Percentiles rank a stretch among this genome's conserved stretches.
Conservation (phyloP, 371 early-diverging fungal genomes). For the Dichotomocladium elegans region DNA sequence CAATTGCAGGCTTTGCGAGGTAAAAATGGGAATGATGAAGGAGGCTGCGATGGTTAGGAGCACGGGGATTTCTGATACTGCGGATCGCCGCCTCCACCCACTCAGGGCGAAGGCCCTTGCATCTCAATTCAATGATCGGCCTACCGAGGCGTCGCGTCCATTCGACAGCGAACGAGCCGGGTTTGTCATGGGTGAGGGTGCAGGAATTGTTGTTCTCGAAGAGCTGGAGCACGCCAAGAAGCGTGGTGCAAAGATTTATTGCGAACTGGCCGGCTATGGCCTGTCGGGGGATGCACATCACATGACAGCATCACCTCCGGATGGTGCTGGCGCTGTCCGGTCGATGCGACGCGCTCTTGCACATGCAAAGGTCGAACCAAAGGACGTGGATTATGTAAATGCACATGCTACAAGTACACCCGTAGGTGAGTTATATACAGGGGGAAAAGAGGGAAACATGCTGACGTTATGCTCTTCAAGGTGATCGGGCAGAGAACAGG, state of each 20-base stretch:
- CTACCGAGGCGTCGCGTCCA: conserved; percentile 79
- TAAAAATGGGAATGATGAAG: conserved; percentile 16
- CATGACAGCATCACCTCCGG: conserved; percentile 88
- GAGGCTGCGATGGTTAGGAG: too few species aligned
- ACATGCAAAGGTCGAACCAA: conserved; percentile 52
- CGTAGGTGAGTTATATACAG: conserved; percentile 48
- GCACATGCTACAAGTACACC: conserved; percentile 96
- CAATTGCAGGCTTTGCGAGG: conserved; percentile 88
- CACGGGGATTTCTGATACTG: not conserved
- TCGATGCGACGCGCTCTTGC: conserved; percentile 85
- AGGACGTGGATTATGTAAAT: conserved; percentile 84
- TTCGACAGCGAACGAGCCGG: conserved; percentile 87
- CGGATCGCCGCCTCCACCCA: not conserved
- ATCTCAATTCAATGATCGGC: conserved; percentile 72
- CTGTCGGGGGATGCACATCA: conserved; percentile 92
- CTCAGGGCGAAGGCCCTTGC: conserved; percentile 80
- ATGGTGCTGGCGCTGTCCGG: conserved; percentile 80
- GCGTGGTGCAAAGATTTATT: conserved; percentile 87
- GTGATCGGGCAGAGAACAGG: conserved; percentile 74
- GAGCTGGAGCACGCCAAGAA: conserved; percentile 85
- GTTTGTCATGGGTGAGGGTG: conserved; percentile 95
- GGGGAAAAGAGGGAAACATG: not conserved
- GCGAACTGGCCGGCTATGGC: conserved; percentile 88
- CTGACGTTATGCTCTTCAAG: too few species aligned
- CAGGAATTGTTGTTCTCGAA: conserved; percentile 90